Evolutionary conservation across 2,329 filamentous ascomycete genomes (phyloP), one percentile per base, ranked within the genome.

Genomic region (Neoscytalidium dimidiatum): DNA sequence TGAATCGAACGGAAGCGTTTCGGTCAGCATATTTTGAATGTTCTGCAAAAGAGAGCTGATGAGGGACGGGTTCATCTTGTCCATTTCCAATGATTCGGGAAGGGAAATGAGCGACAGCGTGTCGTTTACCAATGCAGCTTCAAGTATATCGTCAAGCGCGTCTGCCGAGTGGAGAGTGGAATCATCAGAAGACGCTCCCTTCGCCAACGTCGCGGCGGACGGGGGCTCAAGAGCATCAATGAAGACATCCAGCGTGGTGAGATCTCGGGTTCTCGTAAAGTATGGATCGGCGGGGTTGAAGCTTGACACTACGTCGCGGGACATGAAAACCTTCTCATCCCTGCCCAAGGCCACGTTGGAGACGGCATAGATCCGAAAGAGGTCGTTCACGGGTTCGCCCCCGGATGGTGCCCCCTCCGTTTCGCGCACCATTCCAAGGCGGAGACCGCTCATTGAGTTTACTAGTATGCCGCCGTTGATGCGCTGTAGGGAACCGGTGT

Each of bases 321-420:
- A 85, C 68, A 98, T 86, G 73, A 92, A 91, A 21, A 97, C 88
- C 68, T 90, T 91, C 77, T 98, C 94, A 73, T 98, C 92, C 53
- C 91, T 89, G 3, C 94, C 94, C 3, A 99, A 82, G 0, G 90
- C 86, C 44, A 94, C 85, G 69, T 90, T 92, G 46, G 92, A 93
- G 67, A 97, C 88, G 49, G 91, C 90, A 65, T 90, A 91, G 46
- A 98, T 89, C 64, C 89, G 85, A 83, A 90, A 93, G 14, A 81
- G 77, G 35, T 79, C 77, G 41, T 77, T 74, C 28, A 21, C 21
- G 21, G 48, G 23, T 8, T 65, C 63, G 3, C 51, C 61, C n/a
- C 17, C 35, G 0, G 69, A 66, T 9, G 70, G 64, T 3, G 68
- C 66, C 5, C 69, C 67, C 28, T 79, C 76, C 0, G 84, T 81